These are phyloP conservation scores for Beauveria varroae DNA, from an alignment of 2,329 filamentous ascomycete species.

Conservation along the genomic window DNA sequence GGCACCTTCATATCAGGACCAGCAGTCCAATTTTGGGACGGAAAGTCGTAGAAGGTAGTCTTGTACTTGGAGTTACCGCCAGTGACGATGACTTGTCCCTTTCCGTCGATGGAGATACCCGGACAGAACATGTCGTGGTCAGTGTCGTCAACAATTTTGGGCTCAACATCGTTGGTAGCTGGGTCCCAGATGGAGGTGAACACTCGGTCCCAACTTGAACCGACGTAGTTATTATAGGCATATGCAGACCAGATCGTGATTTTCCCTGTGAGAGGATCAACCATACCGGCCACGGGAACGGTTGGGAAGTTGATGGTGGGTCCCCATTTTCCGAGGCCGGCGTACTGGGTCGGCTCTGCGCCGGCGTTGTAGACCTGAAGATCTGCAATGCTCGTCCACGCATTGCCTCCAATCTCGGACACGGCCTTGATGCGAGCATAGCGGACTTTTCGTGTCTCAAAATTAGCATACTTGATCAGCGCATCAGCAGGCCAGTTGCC, in stretches of 20 bases:
- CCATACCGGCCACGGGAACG: constrained; percentile 25
- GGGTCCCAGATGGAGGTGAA: constrained; percentile 23
- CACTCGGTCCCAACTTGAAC: constrained; percentile 10
- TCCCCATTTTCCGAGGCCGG: constrained; percentile 24
- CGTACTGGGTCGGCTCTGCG: constrained; percentile 17
- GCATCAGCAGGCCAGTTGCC: constrained; percentile 24
- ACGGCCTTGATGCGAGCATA: constrained; percentile 23
- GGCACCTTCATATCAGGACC: constrained; percentile 36
- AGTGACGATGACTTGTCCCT: constrained; percentile 44
- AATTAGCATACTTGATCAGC: constrained; percentile 24
- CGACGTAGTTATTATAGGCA: constrained; percentile 13
- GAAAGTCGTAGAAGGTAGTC: constrained; percentile 40
- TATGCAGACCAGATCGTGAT: constrained; percentile 21
- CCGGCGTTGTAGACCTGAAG: constrained; percentile 23
- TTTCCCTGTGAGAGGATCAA: constrained; percentile 18
- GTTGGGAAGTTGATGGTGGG: constrained; percentile 28
- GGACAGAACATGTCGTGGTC: constrained; percentile 51
- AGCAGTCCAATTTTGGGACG: constrained; percentile 28
- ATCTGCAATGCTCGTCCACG: constrained; percentile 26
- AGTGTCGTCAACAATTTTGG: constrained; percentile 28
- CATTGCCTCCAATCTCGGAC: constrained; percentile 21
- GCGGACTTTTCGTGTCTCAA: constrained; percentile 21
- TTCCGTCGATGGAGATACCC: constrained; percentile 42
- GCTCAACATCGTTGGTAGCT: constrained; percentile 20
- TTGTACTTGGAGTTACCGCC: constrained; percentile 43